Evolutionary conservation across 2,329 filamentous ascomycete species (phyloP).

Genomic region (Trichophyton schoenleinii): DNA sequence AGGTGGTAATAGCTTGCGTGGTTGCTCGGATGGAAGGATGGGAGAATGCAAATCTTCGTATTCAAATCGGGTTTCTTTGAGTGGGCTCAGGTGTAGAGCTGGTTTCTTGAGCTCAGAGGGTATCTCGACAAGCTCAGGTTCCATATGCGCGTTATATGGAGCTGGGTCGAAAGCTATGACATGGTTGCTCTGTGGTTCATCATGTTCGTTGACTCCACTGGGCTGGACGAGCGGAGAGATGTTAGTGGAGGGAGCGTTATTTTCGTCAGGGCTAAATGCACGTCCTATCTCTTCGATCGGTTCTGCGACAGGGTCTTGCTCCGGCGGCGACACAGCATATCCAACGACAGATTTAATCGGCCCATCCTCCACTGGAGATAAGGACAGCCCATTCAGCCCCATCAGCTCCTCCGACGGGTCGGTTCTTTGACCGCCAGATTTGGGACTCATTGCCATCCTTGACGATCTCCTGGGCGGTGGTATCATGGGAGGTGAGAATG

Average conservation of each 20-base stretch:
- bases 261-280: slow-evolving; percentile 32
- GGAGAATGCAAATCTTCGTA: slow-evolving; percentile 7
- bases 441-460: slow-evolving; percentile 18
- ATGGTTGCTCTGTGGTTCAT: slow-evolving; percentile 26
- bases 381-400: slow-evolving; percentile 21
- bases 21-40: slow-evolving; percentile 1
- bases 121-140: not conserved
- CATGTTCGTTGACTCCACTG: slow-evolving; percentile 36
- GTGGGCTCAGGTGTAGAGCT: not conserved
- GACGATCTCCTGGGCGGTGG: slow-evolving; percentile 31
- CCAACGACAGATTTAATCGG: slow-evolving; percentile 11
- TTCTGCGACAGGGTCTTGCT: slow-evolving; percentile 20
- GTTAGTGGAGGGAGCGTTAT: slow-evolving; percentile 27
- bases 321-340: slow-evolving; percentile 8
- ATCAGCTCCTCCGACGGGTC: slow-evolving; percentile 32
- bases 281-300: slow-evolving; percentile 23
- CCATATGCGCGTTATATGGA: not conserved
- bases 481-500: slow-evolving; percentile 27
- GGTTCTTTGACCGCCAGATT: slow-evolving; percentile 24
- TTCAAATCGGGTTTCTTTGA: not conserved
- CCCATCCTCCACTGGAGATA: slow-evolving; percentile 22
- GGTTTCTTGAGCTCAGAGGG: not conserved
- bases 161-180: slow-evolving; percentile 15
- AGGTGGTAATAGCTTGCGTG: not conserved
- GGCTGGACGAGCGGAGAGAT: slow-evolving; percentile 32